Conservation (phyloP, 1,284 basidiomycete species). For the Inonotus hispidus region DNA sequence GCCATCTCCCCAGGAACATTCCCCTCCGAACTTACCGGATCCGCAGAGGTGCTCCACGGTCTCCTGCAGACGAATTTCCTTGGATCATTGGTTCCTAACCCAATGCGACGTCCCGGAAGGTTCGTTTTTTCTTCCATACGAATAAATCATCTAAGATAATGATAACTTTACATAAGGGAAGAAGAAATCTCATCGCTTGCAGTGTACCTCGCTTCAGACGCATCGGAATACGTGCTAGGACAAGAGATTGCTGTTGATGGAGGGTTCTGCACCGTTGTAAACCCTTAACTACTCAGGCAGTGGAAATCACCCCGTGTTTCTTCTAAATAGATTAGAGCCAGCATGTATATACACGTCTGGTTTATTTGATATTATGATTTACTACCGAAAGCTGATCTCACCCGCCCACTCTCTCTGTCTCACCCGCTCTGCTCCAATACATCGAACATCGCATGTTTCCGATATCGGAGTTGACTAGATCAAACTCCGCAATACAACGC, state of each 20-base stretch:
- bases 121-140: conserved; percentile 13
- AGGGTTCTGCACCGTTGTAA: conserved; percentile 26
- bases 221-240: conserved; percentile 28
- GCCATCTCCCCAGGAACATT: conserved; percentile 30
- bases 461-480: too few relatives aligned
- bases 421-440: too few relatives aligned
- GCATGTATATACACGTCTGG: too few relatives aligned
- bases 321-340: too few relatives aligned
- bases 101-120: conserved; percentile 23
- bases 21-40: conserved; percentile 27
- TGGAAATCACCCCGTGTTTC: neutral
- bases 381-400: too few relatives aligned
- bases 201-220: conserved; percentile 27
- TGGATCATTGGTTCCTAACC: conserved; percentile 21
- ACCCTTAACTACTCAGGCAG: conserved; percentile 23
- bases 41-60: conserved; percentile 17
- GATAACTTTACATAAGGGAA: conserved; percentile 20
- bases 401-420: too few relatives aligned
- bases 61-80: conserved; percentile 18
- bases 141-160: neutral
- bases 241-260: conserved; percentile 28
- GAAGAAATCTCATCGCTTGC: conserved; percentile 28
- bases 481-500: too few relatives aligned
- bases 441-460: too few relatives aligned
- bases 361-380: too few relatives aligned